Percentiles rank a stretch among this genome's conserved stretches.
These are phyloP conservation scores for Earliella scabrosa DNA, from an alignment of 1,284 basidiomycete genomes.

Conservation along the genomic window DNA sequence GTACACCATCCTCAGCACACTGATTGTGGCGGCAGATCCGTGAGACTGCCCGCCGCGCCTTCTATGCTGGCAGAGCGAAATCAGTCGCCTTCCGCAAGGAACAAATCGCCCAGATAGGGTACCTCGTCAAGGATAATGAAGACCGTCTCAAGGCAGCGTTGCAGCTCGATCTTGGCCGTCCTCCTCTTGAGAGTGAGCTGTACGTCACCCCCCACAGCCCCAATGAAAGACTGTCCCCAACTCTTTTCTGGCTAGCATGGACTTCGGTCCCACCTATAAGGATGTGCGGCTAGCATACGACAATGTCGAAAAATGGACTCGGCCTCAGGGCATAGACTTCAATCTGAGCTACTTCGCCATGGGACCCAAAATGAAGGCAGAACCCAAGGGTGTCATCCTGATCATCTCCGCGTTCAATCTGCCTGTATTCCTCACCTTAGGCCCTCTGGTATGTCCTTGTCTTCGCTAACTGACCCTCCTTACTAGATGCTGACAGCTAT, in stretches of 20 bases:
- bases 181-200: conserved; percentile 57
- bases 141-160: conserved; percentile 58
- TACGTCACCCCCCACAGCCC: conserved; percentile 25
- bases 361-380: conserved; percentile 71
- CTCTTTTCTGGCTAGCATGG: conserved; percentile 30
- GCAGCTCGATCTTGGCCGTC: conserved; percentile 59
- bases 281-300: conserved; percentile 70
- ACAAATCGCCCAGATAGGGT: conserved; percentile 68
- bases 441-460: conserved; percentile 52
- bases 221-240: background rate
- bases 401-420: conserved; percentile 71
- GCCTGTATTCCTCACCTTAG: conserved; percentile 53
- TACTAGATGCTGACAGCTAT: background rate
- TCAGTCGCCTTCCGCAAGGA: conserved; percentile 65
- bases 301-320: conserved; percentile 77
- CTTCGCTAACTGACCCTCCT: background rate
- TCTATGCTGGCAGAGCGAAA: conserved; percentile 60
- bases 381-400: conserved; percentile 77
- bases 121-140: conserved; percentile 68
- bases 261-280: conserved; percentile 53
- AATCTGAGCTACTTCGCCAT: conserved; percentile 56
- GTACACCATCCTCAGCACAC: no score
- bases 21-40: conserved; percentile 49
- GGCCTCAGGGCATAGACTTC: conserved; percentile 65
- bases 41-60: conserved; percentile 52